Percentiles rank a stretch among this genome's conserved stretches.
phyloP scores from a whole-genome alignment of 2,329 filamentous ascomycete species.

The Verticillium klebahnii region DNA sequence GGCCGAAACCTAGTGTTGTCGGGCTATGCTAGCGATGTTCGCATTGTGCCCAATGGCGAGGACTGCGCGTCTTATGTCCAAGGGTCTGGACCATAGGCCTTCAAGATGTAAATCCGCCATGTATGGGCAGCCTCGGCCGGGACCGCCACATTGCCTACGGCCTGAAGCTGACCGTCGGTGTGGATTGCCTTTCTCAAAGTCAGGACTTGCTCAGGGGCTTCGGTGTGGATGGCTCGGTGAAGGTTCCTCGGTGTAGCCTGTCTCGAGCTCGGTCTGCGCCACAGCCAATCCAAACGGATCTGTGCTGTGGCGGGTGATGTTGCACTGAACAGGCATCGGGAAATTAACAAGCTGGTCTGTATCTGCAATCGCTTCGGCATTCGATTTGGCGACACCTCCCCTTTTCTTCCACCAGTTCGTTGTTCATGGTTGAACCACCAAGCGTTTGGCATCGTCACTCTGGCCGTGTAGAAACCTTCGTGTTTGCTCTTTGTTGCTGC shows the following conservation, averaged over 20 bases:
- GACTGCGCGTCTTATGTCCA: too few relatives aligned
- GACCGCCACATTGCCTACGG: too few relatives aligned
- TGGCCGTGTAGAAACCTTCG: not conserved
- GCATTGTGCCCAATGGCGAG: too few relatives aligned
- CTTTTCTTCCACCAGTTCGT: not conserved
- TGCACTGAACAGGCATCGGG: not conserved
- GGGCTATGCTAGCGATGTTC: not conserved
- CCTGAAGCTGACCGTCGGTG: too few relatives aligned
- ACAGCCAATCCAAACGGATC: not conserved
- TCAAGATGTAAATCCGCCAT: too few relatives aligned
- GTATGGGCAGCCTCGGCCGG: too few relatives aligned
- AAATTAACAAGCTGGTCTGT: not conserved
- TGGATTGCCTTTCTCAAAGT: not conserved
- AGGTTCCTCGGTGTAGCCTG: not conserved
- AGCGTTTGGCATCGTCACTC: not conserved
- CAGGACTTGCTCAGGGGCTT: not conserved
- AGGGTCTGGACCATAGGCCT: too few relatives aligned
- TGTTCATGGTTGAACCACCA: not conserved
- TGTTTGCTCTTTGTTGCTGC: not conserved
- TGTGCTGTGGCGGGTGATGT: not conserved
- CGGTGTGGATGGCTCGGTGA: not conserved
- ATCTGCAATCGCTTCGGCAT: not conserved
- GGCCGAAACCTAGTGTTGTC: not conserved
- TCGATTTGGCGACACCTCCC: not conserved
- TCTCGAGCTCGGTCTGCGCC: not conserved